Evolutionary conservation across 163 green algal genomes (phyloP).

Genomic region (Prototheca stagnorum): DNA sequence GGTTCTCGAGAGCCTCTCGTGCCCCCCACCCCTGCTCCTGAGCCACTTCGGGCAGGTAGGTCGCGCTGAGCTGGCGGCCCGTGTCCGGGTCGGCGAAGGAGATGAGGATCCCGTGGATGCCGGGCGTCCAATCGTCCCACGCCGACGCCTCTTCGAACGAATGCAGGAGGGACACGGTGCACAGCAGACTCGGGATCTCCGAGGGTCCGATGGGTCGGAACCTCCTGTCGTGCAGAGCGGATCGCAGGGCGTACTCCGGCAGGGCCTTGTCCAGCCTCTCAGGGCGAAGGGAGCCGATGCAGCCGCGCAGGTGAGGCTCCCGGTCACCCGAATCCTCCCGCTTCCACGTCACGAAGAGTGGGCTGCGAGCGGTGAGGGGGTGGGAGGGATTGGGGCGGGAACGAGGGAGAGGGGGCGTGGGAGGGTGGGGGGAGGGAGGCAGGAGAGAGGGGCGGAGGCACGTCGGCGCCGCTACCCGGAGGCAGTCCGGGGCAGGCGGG

Average conservation of each 20-base stretch:
- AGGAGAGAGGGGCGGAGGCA: background rate
- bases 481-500: too few relatives aligned
- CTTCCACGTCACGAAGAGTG: slow-evolving; percentile 78
- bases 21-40: slow-evolving; percentile 32
- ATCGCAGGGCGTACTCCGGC: slow-evolving; percentile 54
- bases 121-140: slow-evolving; percentile 51
- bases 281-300: slow-evolving; percentile 71
- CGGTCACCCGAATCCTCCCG: slow-evolving; percentile 20
- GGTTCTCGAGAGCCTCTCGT: slow-evolving; percentile 30
- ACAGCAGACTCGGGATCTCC: slow-evolving; percentile 38
- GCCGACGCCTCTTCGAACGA: slow-evolving; percentile 32
- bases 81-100: slow-evolving; percentile 30
- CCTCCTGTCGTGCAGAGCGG: slow-evolving; percentile 37
- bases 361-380: too few relatives aligned
- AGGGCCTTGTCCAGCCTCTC: slow-evolving; percentile 40
- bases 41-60: slow-evolving; percentile 54
- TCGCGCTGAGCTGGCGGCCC: slow-evolving; percentile 27
- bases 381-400: too few relatives aligned
- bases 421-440: background rate
- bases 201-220: slow-evolving; percentile 38
- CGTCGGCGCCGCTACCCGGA: background rate
- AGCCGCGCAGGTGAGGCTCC: slow-evolving; percentile 44
- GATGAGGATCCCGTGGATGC: slow-evolving; percentile 48
- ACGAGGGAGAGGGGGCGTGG: too few relatives aligned
- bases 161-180: slow-evolving; percentile 49